These are phyloP conservation scores for Mycosphaerella sp. DNA, from an alignment of 2,329 filamentous ascomycete genomes.

Conservation along the genomic window DNA sequence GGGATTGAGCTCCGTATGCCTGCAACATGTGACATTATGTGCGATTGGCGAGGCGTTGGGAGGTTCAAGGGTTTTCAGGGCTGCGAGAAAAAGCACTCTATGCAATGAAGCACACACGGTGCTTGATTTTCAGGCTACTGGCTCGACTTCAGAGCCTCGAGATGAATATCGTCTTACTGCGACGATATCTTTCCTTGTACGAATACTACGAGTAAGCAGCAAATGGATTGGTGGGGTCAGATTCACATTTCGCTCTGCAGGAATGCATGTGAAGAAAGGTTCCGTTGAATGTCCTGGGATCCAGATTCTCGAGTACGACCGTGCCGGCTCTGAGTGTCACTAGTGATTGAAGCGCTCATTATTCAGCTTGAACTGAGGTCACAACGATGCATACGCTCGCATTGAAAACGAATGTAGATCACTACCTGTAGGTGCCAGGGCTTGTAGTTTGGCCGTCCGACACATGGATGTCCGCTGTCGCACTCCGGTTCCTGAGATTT, in stretches of 20 bases:
- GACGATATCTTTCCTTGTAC: not conserved
- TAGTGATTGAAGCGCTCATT: not conserved
- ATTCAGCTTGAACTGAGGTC: not conserved
- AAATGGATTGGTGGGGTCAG: not conserved
- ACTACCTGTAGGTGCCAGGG: too few species aligned
- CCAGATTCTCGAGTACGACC: not conserved
- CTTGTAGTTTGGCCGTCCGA: too few species aligned
- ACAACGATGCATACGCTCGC: not conserved
- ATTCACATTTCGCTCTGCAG: not conserved
- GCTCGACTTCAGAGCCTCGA: not conserved
- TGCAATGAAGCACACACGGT: not conserved
- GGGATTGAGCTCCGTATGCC: not conserved
- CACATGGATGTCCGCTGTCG: too few species aligned
- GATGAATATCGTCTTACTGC: not conserved
- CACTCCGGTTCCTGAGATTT: too few species aligned
- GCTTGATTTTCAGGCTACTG: not conserved
- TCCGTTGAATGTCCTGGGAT: not conserved
- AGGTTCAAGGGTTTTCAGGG: not conserved
- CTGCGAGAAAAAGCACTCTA: not conserved
- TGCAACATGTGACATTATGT: not conserved
- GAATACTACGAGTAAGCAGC: not conserved
- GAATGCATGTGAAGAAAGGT: not conserved
- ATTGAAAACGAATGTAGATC: too few species aligned
- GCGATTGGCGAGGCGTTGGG: conserved; percentile 3
- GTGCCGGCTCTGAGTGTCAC: not conserved